Conservation (phyloP, 495 filamentous ascomycete genomes). For the Penicillium psychrofluorescens region DNA sequence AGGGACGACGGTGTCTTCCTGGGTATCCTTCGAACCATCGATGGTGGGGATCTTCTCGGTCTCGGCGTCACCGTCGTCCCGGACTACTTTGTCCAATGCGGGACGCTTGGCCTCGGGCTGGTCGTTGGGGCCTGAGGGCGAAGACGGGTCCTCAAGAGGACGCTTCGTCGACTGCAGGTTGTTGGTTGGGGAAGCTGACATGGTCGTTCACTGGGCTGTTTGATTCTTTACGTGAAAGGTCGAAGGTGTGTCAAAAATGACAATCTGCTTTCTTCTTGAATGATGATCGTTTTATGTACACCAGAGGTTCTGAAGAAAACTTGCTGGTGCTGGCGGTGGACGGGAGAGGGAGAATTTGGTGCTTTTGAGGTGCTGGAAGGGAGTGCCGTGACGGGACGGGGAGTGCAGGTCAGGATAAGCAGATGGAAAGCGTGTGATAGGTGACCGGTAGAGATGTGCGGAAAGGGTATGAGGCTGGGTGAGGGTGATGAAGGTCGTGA, state of each 20-base stretch:
- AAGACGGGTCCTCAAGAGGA: slow-evolving; percentile 93
- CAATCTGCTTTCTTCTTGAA: slow-evolving; percentile 29
- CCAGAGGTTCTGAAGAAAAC: slow-evolving; percentile 83
- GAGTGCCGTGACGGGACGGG: slow-evolving; percentile 18
- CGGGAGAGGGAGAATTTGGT: slow-evolving; percentile 35
- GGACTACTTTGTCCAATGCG: slow-evolving; percentile 82
- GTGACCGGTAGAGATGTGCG: slow-evolving; percentile 15
- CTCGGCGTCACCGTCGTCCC: slow-evolving; percentile 47
- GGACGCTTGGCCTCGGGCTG: slow-evolving; percentile 96
- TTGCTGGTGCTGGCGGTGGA: slow-evolving; percentile 66
- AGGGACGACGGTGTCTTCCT: slow-evolving; percentile 63
- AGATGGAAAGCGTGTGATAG: slow-evolving; percentile 7
- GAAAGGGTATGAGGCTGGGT: neutral
- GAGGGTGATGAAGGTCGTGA: neutral
- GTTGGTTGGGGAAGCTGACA: slow-evolving; percentile 58
- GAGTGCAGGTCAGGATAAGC: slow-evolving; percentile 17
- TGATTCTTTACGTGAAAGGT: slow-evolving; percentile 34
- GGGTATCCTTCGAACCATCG: slow-evolving; percentile 39
- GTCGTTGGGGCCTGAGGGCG: slow-evolving; percentile 80
- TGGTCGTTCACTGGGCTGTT: slow-evolving; percentile 30
- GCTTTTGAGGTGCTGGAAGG: slow-evolving; percentile 30
- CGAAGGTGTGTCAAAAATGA: slow-evolving; percentile 34
- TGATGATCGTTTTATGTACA: slow-evolving; percentile 77
- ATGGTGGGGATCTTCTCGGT: slow-evolving; percentile 28
- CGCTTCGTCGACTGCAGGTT: slow-evolving; percentile 72